These are phyloP conservation scores for Coemansia sp. DNA, from an alignment of 192 early-diverging fungal genomes.

Conservation along the genomic window DNA sequence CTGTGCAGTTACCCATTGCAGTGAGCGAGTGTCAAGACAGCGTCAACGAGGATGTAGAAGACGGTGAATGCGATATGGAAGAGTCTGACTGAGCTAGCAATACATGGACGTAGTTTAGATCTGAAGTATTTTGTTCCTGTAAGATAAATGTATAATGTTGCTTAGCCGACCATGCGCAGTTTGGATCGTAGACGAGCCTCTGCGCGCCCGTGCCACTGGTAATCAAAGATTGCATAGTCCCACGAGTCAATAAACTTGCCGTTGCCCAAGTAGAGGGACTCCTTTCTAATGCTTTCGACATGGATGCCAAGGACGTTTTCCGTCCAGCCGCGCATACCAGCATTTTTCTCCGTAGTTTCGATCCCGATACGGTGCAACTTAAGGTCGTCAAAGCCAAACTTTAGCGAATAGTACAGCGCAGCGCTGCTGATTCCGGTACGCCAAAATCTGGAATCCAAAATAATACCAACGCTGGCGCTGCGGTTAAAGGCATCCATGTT, in stretches of 20 bases:
- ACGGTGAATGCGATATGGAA: constrained; percentile 54
- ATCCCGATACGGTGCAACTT: constrained; percentile 43
- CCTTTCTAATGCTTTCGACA: constrained; percentile 42
- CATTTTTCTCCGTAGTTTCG: constrained; percentile 32
- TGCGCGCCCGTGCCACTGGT: constrained; percentile 27
- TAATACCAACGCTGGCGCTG: constrained; percentile 38
- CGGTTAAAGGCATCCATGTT: constrained; percentile 28
- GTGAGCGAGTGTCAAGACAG: background rate
- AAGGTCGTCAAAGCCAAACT: constrained; percentile 41
- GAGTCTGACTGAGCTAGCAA: constrained; percentile 28
- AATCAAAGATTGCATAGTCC: constrained; percentile 49
- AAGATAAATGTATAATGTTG: background rate
- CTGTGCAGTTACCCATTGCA: background rate
- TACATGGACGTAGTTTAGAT: background rate
- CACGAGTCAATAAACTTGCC: constrained; percentile 38
- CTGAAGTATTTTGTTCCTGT: background rate
- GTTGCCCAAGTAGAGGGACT: constrained; percentile 33
- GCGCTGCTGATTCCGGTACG: constrained; percentile 38
- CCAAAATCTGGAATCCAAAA: constrained; percentile 48
- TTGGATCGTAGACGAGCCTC: constrained; percentile 17
- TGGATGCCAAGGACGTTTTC: constrained; percentile 33
- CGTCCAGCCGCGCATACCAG: constrained; percentile 52
- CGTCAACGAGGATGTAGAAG: constrained; percentile 29
- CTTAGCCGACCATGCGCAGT: constrained; percentile 5
- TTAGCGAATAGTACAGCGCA: constrained; percentile 40